phyloP scores from a whole-genome alignment of 805 yeast genomes.

The Cyberlindnera xylosilytica region DNA sequence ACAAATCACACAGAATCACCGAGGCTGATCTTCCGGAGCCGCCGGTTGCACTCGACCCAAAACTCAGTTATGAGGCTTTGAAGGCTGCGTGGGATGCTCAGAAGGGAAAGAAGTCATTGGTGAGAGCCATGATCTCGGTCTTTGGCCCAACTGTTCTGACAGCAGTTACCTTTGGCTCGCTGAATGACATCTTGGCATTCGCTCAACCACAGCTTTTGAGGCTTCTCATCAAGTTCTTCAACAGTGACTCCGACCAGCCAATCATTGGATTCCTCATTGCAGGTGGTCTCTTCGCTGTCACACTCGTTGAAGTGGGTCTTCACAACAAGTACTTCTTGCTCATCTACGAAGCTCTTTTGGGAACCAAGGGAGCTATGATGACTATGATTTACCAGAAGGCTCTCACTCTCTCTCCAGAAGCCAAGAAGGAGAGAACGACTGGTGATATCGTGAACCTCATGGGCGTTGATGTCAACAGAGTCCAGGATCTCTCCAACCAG shows the following conservation, averaged over 20 bases:
- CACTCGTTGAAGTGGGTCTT: conserved; percentile 57
- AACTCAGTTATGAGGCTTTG: conserved; percentile 46
- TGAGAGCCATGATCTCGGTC: conserved; percentile 59
- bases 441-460: conserved; percentile 50
- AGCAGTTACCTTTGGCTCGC: conserved; percentile 69
- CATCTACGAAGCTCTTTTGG: conserved; percentile 59
- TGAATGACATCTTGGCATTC: conserved; percentile 79
- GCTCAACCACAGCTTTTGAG: conserved; percentile 84
- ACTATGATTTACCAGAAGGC: conserved; percentile 71
- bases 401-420: conserved; percentile 60
- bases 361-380: conserved; percentile 61
- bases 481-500: conserved; percentile 52
- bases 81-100: conserved; percentile 61
- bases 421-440: conserved; percentile 56
- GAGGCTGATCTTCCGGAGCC: conserved; percentile 73
- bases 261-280: conserved; percentile 59
- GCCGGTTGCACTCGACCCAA: conserved; percentile 64
- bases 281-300: conserved; percentile 56
- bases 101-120: conserved; percentile 46
- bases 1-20: conserved; percentile 43
- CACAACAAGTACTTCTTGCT: conserved; percentile 66
- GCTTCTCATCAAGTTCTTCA: conserved; percentile 55
- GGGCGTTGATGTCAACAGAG: conserved; percentile 65
- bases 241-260: conserved; percentile 37
- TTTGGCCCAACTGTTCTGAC: conserved; percentile 70